These are phyloP conservation scores for Poterioochromonas sp. DNA, from an alignment of 352 stramenopile genomes.

Conservation along the genomic window DNA sequence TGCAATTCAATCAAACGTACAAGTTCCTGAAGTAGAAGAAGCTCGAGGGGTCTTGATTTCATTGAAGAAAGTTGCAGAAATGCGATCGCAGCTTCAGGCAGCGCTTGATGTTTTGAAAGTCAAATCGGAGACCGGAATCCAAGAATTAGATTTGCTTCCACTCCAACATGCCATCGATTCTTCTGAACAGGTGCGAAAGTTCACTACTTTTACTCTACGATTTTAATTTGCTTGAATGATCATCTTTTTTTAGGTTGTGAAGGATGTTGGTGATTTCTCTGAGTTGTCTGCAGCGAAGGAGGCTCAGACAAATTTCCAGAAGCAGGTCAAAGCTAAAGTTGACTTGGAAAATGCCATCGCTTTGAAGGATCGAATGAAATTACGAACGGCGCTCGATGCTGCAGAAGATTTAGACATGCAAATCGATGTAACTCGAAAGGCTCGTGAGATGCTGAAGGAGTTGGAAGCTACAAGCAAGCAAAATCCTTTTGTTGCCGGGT, in stretches of 20 bases:
- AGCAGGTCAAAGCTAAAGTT: background rate
- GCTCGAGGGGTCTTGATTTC: background rate
- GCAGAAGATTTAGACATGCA: constrained; percentile 26
- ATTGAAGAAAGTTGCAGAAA: constrained; percentile 4
- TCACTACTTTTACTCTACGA: background rate
- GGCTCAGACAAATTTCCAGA: background rate
- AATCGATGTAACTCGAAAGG: background rate
- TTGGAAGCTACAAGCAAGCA: background rate
- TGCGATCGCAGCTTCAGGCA: background rate
- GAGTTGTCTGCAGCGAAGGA: constrained; percentile 5
- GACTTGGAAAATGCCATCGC: constrained; percentile 7
- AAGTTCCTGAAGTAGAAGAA: constrained; percentile 10
- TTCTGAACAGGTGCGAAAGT: background rate
- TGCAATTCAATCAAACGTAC: constrained; percentile 27
- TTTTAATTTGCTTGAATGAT: background rate
- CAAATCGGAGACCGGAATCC: constrained; percentile 6
- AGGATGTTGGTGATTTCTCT: background rate
- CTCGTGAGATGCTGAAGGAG: constrained; percentile 18
- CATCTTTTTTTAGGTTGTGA: background rate
- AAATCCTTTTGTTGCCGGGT: background rate
- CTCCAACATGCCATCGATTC: background rate
- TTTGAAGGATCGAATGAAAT: background rate
- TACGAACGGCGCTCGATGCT: background rate
- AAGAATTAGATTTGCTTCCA: background rate
- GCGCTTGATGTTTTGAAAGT: background rate